Evolutionary conservation across 495 filamentous ascomycete species (phyloP).

Genomic region (Sordaria brevicollis): DNA sequence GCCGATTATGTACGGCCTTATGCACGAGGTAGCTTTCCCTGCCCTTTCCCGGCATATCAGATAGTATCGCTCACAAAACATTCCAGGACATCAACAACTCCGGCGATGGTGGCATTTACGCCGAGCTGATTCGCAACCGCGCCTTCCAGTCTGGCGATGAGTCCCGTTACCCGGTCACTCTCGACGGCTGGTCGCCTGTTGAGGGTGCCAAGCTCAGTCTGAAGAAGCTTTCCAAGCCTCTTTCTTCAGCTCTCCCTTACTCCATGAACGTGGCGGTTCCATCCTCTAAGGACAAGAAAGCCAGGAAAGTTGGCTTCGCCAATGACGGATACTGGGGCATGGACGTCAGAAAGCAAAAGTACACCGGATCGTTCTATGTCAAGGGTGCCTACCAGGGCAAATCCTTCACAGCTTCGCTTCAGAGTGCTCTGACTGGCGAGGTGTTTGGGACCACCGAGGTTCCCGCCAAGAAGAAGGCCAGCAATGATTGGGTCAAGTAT

Average conservation of each 20-base stretch:
- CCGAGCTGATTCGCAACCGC: slow-evolving; percentile 61
- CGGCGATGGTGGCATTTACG: slow-evolving; percentile 69
- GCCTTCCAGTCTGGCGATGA: slow-evolving; percentile 45
- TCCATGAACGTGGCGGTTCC: slow-evolving; percentile 44
- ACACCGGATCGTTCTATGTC: slow-evolving; percentile 50
- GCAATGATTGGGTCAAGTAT: slow-evolving; percentile 37
- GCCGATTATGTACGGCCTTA: slow-evolving; percentile 28
- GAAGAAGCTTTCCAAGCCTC: slow-evolving; percentile 32
- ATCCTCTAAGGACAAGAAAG: slow-evolving; percentile 10
- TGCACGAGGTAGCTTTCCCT: slow-evolving; percentile 24
- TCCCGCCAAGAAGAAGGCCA: slow-evolving; percentile 20
- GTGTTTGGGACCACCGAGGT: slow-evolving; percentile 33
- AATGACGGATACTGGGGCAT: slow-evolving; percentile 56
- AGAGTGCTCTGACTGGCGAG: slow-evolving; percentile 35
- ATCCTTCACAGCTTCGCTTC: slow-evolving; percentile 34
- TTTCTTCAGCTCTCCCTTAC: slow-evolving; percentile 44
- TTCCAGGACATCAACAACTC: slow-evolving; percentile 60
- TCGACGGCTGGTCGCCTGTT: slow-evolving; percentile 47
- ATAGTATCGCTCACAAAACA: not conserved
- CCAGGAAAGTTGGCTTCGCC: slow-evolving; percentile 40
- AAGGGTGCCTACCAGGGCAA: slow-evolving; percentile 28
- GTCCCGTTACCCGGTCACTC: slow-evolving; percentile 21
- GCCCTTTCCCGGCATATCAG: not conserved
- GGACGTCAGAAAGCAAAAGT: slow-evolving; percentile 41
- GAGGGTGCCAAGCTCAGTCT: slow-evolving; percentile 40